Percentiles rank a stretch among this genome's conserved stretches.
Evolutionary conservation across 148 eudicot genomes (phyloP).

Genomic region (Rhododendron henanense): DNA sequence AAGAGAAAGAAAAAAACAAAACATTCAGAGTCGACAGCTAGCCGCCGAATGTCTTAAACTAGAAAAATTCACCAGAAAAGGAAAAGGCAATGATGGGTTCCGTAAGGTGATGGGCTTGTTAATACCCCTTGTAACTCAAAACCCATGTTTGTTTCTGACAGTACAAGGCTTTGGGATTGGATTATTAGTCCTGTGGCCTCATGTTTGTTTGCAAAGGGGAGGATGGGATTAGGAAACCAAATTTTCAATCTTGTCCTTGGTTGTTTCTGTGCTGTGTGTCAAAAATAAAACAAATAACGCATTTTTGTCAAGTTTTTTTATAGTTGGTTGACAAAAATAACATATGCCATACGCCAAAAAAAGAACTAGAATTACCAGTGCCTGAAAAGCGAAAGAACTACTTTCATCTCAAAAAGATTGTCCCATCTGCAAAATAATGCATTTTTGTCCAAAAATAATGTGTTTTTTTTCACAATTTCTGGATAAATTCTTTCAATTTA

Average conservation of each 20-base stretch:
- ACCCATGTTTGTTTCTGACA: neutral
- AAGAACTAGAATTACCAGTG: too few species aligned
- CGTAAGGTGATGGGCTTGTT: neutral
- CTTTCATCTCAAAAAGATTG: too few species aligned
- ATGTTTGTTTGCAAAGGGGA: neutral
- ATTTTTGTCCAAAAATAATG: too few species aligned
- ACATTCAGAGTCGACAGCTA: neutral
- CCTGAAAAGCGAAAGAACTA: too few species aligned
- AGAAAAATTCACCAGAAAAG: neutral
- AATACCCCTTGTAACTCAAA: neutral
- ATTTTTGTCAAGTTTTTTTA: too few species aligned
- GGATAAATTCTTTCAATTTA: too few species aligned
- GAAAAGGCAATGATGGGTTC: neutral
- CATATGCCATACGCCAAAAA: too few species aligned
- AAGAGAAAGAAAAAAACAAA: neutral
- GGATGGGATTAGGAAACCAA: neutral
- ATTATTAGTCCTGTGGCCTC: neutral
- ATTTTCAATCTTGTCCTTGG: neutral
- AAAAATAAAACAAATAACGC: too few species aligned
- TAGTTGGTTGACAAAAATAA: too few species aligned
- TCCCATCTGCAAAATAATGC: too few species aligned
- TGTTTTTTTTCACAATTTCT: too few species aligned
- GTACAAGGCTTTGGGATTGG: neutral
- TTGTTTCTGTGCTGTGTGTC: neutral
- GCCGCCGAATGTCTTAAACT: neutral